These are phyloP conservation scores for Suillus fuscotomentosus DNA, from an alignment of 768 basidiomycete genomes.

Conservation along the genomic window DNA sequence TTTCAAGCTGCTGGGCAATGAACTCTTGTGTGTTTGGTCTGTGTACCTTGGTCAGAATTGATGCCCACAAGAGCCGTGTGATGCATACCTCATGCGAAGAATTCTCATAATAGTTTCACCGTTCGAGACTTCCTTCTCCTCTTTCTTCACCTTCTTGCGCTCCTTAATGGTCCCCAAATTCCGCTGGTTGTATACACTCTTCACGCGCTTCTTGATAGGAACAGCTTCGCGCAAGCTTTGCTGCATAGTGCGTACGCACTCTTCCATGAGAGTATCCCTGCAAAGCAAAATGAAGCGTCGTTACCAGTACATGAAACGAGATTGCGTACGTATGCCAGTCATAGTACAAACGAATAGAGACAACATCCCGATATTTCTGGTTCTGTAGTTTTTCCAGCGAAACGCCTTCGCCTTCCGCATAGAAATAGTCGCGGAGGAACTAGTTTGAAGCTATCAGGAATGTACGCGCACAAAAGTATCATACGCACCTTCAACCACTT, in stretches of 20 bases:
- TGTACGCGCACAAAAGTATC: no score
- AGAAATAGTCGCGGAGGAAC: constrained; percentile 95
- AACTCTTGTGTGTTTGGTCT: constrained; percentile 84
- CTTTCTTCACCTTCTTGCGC: constrained; percentile 88
- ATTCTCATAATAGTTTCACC: constrained; percentile 95
- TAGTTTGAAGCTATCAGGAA: constrained; percentile 28
- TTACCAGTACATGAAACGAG: not conserved
- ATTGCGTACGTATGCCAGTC: constrained; percentile 86
- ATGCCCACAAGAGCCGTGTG: not conserved
- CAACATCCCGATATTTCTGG: constrained; percentile 89
- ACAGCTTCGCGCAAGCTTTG: constrained; percentile 73
- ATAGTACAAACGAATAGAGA: constrained; percentile 91
- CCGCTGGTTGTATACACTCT: constrained; percentile 89
- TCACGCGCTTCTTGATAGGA: constrained; percentile 82
- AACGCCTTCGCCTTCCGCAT: constrained; percentile 90
- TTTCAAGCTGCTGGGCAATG: constrained; percentile 82
- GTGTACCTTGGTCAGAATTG: constrained; percentile 5
- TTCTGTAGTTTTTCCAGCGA: constrained; percentile 86
- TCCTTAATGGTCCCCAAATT: constrained; percentile 96
- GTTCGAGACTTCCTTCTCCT: constrained; percentile 70
- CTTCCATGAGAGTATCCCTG: constrained; percentile 87
- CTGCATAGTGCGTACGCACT: constrained; percentile 95
- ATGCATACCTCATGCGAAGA: constrained; percentile 84
- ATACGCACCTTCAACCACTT: constrained; percentile 90
- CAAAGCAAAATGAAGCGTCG: constrained; percentile 9